Conservation (phyloP, 768 basidiomycete genomes). For the Kwoniella sp. region DNA sequence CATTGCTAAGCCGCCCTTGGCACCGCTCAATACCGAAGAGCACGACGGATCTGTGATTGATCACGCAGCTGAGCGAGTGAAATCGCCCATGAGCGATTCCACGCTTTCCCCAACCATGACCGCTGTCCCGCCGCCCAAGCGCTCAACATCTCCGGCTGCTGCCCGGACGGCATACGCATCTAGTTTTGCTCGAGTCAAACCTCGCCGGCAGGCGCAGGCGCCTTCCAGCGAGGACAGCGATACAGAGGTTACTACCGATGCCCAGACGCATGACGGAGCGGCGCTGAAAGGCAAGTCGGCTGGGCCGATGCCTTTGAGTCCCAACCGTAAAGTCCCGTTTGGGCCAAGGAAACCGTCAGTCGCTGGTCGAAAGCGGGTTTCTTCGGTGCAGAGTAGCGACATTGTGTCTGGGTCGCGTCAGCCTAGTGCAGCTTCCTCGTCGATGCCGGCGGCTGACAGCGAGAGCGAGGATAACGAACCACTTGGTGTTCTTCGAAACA, state of each 20-base stretch:
- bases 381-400: neutral
- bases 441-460: neutral
- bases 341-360: conserved; percentile 11
- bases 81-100: conserved; percentile 14
- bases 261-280: neutral
- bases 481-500: conserved; percentile 9
- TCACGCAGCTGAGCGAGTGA: neutral
- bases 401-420: no score
- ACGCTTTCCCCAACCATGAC: conserved; percentile 4
- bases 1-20: neutral
- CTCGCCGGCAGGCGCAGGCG: neutral
- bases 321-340: conserved; percentile 1
- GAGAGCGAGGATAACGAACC: conserved; percentile 10
- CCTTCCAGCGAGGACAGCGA: conserved; percentile 10
- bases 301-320: neutral
- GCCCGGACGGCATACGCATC: neutral
- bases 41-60: neutral
- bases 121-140: neutral
- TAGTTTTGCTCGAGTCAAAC: conserved; percentile 9
- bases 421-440: neutral
- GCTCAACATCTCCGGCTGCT: neutral
- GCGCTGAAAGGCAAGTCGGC: neutral
- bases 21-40: neutral
- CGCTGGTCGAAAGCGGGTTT: conserved; percentile 1
- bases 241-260: conserved; percentile 2